Base-by-base conservation (phyloP, 108 stramenopile genomes). In the Nitzschia putrida region DNA sequence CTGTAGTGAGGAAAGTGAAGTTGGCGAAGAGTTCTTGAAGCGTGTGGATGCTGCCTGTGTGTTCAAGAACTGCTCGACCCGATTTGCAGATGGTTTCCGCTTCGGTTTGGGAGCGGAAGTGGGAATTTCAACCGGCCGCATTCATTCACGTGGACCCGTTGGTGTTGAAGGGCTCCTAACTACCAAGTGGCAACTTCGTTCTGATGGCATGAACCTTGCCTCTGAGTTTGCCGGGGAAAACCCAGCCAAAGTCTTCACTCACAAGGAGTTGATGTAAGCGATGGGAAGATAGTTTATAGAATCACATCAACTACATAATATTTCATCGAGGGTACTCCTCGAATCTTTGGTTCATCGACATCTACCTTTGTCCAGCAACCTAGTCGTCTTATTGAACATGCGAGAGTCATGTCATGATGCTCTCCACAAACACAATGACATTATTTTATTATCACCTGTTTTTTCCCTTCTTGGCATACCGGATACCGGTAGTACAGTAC, bases 91-190 rank as follows among this genome's bases (percentile, higher is more conserved):
- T 81, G 99, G 99, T 6, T 98, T 84, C 82, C 85, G 99, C 8
- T 99, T 98, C 81, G 99, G 99, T 16, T 64, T 99, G 42, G 99
- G 99, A 44, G 99, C 81, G 43, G 99, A 99, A 76, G 96, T 98
- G 45, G 99, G 99, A 10, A 97, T 99, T 49, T 92, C 93, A 20
- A 99, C 99, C 9, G 96, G 96, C 29, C 81, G 97, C 16, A 98
- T 98, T 57, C 98, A 98, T 77, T 88, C 97, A 11, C 88, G 99
- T 40, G 97, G 97, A 4, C 97, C 97, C 43, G 96, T 97, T 3
- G 99, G 99, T 8, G 97, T 99, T 16, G 97, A 98, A 75, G 97
- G 97, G 0, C 65, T 99, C 39, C 71, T 98, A 29, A 96, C 97
- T 14, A 95, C 95, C 26, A 99, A 99, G 72, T 99, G 96, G 96